Evolutionary conservation across 2,329 filamentous ascomycete species (phyloP), one percentile per base, ranked within the genome.

Genomic region (Microdochium trichocladiopsis): DNA sequence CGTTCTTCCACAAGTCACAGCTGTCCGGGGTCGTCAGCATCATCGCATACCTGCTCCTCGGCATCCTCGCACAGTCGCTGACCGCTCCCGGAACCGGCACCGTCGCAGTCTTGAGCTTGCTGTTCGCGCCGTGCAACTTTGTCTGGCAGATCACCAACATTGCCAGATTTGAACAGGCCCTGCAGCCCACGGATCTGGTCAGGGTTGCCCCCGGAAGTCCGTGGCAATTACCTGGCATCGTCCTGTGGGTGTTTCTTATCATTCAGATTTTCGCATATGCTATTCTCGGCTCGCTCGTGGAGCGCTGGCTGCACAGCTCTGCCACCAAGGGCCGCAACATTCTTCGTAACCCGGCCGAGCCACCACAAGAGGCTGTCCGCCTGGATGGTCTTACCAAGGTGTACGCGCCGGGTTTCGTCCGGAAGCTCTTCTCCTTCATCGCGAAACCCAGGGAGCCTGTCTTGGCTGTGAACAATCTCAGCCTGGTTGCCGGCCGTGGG

Each of bases 81-180:
- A 83, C 79, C 0, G 76, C 75, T 1, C 82, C 83, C 3, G 73
- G 70, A 9, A 88, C 84, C 1, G 83, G 72, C 1, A 77, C 83
- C 1, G 87, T 93, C 2, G 77, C 80, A 5, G 72, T 89, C 3
- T 74, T 95, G 12, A 86, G 86, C 55, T 64, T 95, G 14, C 68
- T 96, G 0, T 96, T 96, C 64, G 82, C 90, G 0, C 88, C 92
- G 0, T 95, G 92, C 75, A 92, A 90, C 60, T 96, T 90, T 63
- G 87, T 93, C 14, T 91, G 86, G 65, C 94, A 93, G 63, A 77
- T 84, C 51, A 83, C 88, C 18, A 80, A 86, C 56, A 79, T 92
- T 67, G 88, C 91, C 12, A 83, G 88, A 43, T 96, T 83, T 65
- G 88, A 96, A 68, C 75, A 77, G 55, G 64, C 84, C 52, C 73